These are phyloP conservation scores for Begonia masoniana DNA, from an alignment of 306 rosid species.

Conservation along the genomic window DNA sequence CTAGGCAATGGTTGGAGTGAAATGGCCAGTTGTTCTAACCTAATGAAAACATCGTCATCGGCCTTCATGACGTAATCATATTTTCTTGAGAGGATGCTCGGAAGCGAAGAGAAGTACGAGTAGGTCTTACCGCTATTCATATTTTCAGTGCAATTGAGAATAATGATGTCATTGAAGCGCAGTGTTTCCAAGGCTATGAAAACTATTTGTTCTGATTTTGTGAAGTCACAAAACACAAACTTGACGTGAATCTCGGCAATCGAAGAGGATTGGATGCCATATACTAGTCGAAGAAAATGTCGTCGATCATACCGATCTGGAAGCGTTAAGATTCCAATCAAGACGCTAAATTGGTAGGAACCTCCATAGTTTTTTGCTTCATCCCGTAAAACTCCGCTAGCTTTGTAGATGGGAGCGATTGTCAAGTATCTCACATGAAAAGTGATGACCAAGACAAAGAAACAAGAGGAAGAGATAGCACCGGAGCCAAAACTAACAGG, in stretches of 20 bases:
- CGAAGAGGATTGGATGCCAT: constrained; percentile 14
- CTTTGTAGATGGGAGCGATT: neutral
- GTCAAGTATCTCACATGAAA: neutral
- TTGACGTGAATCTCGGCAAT: constrained; percentile 14
- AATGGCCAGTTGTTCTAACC: constrained; percentile 12
- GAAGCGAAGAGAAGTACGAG: constrained; percentile 18
- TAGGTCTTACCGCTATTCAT: constrained; percentile 24
- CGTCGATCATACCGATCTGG: constrained; percentile 9
- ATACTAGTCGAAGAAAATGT: constrained; percentile 22
- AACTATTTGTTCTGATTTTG: constrained; percentile 11
- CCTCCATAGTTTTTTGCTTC: neutral
- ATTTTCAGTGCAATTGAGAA: constrained; percentile 20
- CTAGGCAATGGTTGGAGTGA: constrained; percentile 20
- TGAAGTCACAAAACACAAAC: constrained; percentile 17
- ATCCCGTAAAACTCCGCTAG: neutral
- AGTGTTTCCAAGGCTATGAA: constrained; percentile 13
- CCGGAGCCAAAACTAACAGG: constrained; percentile 1
- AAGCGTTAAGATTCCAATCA: constrained; percentile 19
- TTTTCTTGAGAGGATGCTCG: neutral
- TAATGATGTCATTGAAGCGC: constrained; percentile 10
- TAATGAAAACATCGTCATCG: constrained; percentile 17
- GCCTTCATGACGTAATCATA: constrained; percentile 21
- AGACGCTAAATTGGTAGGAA: constrained; percentile 8
- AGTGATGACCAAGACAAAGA: constrained; percentile 6
- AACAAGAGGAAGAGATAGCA: constrained; percentile 5